Conservation (phyloP, 768 basidiomycete species). For the Suillus hirtellus region DNA sequence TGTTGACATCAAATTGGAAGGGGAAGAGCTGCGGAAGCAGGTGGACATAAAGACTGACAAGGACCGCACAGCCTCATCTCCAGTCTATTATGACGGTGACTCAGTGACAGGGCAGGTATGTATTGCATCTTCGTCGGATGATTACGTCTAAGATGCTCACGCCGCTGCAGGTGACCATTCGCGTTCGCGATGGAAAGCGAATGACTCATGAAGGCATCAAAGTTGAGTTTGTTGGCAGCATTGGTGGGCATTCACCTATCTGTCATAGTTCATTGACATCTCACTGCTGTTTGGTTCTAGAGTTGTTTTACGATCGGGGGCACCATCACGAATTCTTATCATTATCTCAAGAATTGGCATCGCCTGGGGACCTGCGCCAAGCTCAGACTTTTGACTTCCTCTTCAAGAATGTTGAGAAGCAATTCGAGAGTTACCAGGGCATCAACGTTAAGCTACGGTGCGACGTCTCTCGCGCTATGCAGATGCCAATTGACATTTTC, state of each 20-base stretch:
- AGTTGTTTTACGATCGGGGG: constrained; percentile 95
- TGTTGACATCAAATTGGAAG: constrained; percentile 84
- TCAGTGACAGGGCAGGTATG: constrained; percentile 83
- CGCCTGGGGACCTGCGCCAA: constrained; percentile 95
- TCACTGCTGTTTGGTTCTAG: constrained; percentile 34
- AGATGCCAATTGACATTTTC: constrained; percentile 12
- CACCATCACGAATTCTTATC: constrained; percentile 99
- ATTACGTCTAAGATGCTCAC: constrained; percentile 1
- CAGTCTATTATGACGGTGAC: constrained; percentile 96
- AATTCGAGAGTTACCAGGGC: constrained; percentile 96
- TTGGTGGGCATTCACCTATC: constrained; percentile 57
- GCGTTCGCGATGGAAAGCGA: constrained; percentile 94
- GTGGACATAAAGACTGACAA: constrained; percentile 90
- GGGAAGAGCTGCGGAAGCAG: constrained; percentile 84
- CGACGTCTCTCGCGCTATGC: constrained; percentile 25
- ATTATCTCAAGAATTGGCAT: constrained; percentile 90
- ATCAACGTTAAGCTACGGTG: constrained; percentile 98
- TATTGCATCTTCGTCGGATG: constrained; percentile 11
- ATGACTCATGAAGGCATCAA: constrained; percentile 95
- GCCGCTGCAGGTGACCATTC: constrained; percentile 67
- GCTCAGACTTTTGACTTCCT: constrained; percentile 96
- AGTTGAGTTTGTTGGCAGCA: constrained; percentile 95
- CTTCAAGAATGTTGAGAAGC: constrained; percentile 99
- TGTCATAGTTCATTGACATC: not conserved
- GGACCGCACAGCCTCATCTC: constrained; percentile 81